phyloP scores from a whole-genome alignment of 176 grass and related monocot genomes.

The Metroxylon sagu region DNA sequence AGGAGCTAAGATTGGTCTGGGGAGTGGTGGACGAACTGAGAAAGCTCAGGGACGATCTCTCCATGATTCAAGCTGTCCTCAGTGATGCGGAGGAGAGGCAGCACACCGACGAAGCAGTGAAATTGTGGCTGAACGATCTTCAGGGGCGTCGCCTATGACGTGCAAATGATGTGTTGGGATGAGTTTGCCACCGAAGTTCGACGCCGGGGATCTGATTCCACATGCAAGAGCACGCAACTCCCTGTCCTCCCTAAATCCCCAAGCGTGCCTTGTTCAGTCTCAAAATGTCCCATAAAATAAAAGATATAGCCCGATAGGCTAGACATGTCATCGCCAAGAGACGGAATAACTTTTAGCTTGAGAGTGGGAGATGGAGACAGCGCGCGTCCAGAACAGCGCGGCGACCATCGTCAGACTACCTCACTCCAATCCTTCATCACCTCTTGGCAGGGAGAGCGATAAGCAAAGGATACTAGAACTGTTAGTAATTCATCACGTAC shows the following conservation, averaged over 20 bases:
- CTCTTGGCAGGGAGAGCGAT: constrained; percentile 14
- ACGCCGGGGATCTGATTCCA: constrained; percentile 8
- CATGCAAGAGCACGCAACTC: neutral
- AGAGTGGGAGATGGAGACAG: neutral
- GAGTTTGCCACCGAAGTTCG: constrained; percentile 4
- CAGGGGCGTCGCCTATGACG: constrained; percentile 20
- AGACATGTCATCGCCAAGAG: neutral
- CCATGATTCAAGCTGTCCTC: constrained; percentile 15
- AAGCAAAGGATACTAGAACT: neutral
- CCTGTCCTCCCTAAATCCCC: neutral
- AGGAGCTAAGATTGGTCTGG: neutral
- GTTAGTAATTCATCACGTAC: constrained; percentile 1
- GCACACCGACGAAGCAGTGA: neutral
- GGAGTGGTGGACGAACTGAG: neutral
- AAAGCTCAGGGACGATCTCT: neutral
- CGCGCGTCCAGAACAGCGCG: no score
- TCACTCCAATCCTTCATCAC: constrained; percentile 10
- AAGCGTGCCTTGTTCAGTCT: neutral
- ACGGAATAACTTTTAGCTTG: neutral
- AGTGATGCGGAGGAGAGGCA: neutral
- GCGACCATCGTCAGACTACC: neutral
- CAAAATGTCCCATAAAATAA: neutral
- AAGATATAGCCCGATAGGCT: constrained; percentile 8
- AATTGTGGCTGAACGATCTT: neutral
- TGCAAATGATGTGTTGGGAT: constrained; percentile 24